Percentiles rank a stretch among this genome's conserved stretches.
Evolutionary conservation across 768 basidiomycete genomes (phyloP).

Genomic region (Boletus reticuloceps): DNA sequence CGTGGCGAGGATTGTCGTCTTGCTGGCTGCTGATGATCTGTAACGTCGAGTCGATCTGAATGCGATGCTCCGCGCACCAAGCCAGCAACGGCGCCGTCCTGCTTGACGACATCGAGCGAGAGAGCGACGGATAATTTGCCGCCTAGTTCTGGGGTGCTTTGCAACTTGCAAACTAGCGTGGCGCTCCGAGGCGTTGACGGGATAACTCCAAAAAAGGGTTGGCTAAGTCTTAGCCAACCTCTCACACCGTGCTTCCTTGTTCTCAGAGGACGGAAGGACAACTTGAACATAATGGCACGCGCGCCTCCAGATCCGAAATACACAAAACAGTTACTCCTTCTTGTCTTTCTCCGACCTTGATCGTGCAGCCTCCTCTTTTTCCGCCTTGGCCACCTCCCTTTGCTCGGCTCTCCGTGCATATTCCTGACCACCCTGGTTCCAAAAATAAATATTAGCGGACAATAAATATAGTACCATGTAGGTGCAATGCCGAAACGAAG

Average conservation of each 20-base stretch:
- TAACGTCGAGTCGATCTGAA: constrained; percentile 48
- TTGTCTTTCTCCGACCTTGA: constrained; percentile 28
- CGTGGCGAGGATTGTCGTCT: background rate
- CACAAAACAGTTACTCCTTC: constrained; percentile 21
- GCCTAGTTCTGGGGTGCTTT: background rate
- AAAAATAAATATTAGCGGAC: constrained; percentile 9
- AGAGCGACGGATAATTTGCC: background rate
- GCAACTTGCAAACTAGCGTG: background rate
- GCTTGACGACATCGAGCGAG: constrained; percentile 19
- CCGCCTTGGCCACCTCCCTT: constrained; percentile 38
- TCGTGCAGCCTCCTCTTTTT: constrained; percentile 22
- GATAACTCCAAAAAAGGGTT: constrained; percentile 25
- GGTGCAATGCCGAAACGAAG: constrained; percentile 4
- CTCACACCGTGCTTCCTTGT: background rate
- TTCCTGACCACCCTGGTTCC: constrained; percentile 77
- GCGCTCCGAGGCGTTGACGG: constrained; percentile 20
- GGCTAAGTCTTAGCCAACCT: constrained; percentile 13
- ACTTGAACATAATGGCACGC: constrained; percentile 1
- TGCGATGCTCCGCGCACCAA: constrained; percentile 48
- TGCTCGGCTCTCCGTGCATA: constrained; percentile 67
- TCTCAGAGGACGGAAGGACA: background rate
- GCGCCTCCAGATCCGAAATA: constrained; percentile 2
- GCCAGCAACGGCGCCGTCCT: constrained; percentile 30
- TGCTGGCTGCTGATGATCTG: constrained; percentile 26
- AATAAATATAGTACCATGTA: constrained; percentile 3